A percentile compares a stretch with the other conserved stretches of the same genome.
Conservation (phyloP, 768 basidiomycete genomes). For the Trichaptum fuscoviolaceum region DNA sequence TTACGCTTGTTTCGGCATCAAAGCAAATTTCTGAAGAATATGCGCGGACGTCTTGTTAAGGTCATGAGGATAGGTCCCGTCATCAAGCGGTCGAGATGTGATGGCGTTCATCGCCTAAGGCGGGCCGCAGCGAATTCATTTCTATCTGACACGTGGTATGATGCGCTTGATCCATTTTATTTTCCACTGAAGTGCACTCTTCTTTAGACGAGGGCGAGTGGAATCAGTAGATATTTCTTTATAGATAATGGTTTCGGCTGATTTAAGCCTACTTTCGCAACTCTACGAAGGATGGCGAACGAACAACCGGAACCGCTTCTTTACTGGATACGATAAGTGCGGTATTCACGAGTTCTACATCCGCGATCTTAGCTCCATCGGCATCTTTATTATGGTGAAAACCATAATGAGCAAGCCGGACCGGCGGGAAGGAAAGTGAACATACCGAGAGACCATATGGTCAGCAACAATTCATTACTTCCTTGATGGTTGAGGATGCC, state of each 20-base stretch:
- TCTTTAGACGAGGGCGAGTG: no score
- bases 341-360: constrained; percentile 16
- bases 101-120: neutral
- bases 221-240: no score
- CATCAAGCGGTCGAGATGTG: neutral
- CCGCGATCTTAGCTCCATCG: constrained; percentile 16
- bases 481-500: constrained; percentile 25
- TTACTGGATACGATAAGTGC: constrained; percentile 15
- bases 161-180: no score
- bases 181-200: no score
- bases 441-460: constrained; percentile 21
- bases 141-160: neutral
- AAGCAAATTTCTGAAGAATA: neutral
- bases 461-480: constrained; percentile 20
- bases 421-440: neutral
- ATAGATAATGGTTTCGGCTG: no score
- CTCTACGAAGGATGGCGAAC: neutral
- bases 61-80: neutral
- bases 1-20: neutral
- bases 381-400: constrained; percentile 11
- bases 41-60: neutral
- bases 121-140: neutral
- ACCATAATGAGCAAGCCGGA: neutral
- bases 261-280: neutral
- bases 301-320: constrained; percentile 4